phyloP scores from a whole-genome alignment of 2,329 filamentous ascomycete genomes.

The Anthostomella pinea region DNA sequence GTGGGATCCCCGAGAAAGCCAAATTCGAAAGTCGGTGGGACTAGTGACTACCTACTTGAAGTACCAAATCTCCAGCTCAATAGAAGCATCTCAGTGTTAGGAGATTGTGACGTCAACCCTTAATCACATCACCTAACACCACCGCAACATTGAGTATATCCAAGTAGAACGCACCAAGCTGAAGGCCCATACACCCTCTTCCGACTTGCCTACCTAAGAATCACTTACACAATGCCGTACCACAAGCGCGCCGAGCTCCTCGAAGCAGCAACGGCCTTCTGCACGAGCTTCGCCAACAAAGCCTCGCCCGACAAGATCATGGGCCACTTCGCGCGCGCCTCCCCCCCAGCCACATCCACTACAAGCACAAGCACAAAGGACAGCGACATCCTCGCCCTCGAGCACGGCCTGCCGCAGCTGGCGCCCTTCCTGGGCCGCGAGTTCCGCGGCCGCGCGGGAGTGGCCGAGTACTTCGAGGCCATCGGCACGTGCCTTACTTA shows the following conservation, averaged over 20 bases:
- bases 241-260: slow-evolving; percentile 29
- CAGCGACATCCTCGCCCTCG: slow-evolving; percentile 25
- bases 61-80: too few relatives aligned
- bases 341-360: neutral
- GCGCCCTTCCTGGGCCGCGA: slow-evolving; percentile 35
- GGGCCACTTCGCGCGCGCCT: slow-evolving; percentile 26
- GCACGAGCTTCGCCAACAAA: slow-evolving; percentile 30
- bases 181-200: neutral
- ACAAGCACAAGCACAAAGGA: neutral
- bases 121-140: too few relatives aligned
- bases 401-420: slow-evolving; percentile 34
- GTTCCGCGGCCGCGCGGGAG: slow-evolving; percentile 30
- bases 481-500: slow-evolving; percentile 26
- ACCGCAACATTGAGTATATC: too few relatives aligned
- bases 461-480: slow-evolving; percentile 27
- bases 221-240: slow-evolving; percentile 13
- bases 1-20: too few relatives aligned
- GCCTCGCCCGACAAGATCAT: slow-evolving; percentile 25
- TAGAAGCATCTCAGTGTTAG: too few relatives aligned
- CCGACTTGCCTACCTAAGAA: neutral
- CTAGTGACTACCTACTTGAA: too few relatives aligned
- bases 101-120: too few relatives aligned
- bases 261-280: slow-evolving; percentile 31
- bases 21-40: too few relatives aligned
- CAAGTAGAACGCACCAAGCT: too few relatives aligned